A percentile compares a stretch with the other conserved stretches of the same genome.
Conservation (phyloP, 192 early-diverging fungal species). For the Rhizophagus sp. region DNA sequence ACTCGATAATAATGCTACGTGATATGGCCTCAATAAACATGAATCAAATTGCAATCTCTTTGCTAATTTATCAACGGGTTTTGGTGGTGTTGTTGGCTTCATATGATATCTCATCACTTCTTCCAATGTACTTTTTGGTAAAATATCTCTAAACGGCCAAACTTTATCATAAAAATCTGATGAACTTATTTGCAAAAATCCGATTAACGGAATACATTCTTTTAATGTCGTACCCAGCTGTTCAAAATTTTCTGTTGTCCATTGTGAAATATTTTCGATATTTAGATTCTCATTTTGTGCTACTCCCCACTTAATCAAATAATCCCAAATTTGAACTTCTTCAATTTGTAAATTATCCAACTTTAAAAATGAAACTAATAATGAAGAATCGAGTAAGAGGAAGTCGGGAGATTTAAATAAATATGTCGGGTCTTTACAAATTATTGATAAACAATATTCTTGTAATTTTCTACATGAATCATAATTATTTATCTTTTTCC, state of each 20-base stretch:
- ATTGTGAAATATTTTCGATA: neutral
- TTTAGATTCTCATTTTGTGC: slow-evolving; percentile 1
- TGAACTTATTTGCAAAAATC: slow-evolving; percentile 16
- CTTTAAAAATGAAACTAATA: slow-evolving; percentile 15
- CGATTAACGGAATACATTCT: slow-evolving; percentile 20
- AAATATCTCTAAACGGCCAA: slow-evolving; percentile 8
- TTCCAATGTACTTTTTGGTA: slow-evolving; percentile 1
- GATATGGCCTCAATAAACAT: neutral
- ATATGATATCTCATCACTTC: slow-evolving; percentile 24
- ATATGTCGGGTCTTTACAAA: slow-evolving; percentile 7
- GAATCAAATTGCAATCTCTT: slow-evolving; percentile 23
- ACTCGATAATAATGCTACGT: slow-evolving; percentile 16
- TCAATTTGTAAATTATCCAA: slow-evolving; percentile 22
- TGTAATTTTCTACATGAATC: slow-evolving; percentile 23
- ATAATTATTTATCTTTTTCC: slow-evolving; percentile 18
- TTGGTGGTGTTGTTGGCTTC: neutral
- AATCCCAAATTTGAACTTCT: slow-evolving; percentile 23
- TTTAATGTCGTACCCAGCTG: neutral
- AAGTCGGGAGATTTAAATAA: slow-evolving; percentile 19
- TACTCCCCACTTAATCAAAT: slow-evolving; percentile 1
- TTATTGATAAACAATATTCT: slow-evolving; percentile 21
- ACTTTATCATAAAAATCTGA: slow-evolving; percentile 27
- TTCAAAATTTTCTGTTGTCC: slow-evolving; percentile 16
- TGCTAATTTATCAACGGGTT: slow-evolving; percentile 13
- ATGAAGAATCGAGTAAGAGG: slow-evolving; percentile 8